Conservation (phyloP, 257 asterid genomes). For the Solanum chiquidenum region DNA sequence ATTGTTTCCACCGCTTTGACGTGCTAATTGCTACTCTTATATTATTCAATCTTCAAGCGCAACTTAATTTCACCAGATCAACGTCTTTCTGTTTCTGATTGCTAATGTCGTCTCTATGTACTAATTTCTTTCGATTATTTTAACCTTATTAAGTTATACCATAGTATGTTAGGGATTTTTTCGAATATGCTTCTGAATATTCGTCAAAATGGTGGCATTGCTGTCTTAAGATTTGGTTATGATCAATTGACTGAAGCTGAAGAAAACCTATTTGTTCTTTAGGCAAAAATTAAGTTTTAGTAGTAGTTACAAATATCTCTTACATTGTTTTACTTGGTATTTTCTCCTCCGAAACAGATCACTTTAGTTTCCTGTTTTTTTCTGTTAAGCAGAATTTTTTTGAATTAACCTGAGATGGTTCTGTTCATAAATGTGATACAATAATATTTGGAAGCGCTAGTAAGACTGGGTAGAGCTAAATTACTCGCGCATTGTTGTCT, state of each 20-base stretch:
- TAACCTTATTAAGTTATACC: not conserved
- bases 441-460: not conserved
- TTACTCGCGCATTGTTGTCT: not conserved
- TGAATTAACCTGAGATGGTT: not conserved
- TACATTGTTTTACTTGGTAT: not conserved
- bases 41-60: not conserved
- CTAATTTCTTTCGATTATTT: not conserved
- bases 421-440: not conserved
- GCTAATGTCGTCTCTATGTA: not conserved
- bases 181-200: not conserved
- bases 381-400: not conserved
- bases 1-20: not conserved
- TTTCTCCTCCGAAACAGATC: not conserved
- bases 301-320: not conserved
- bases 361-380: not conserved
- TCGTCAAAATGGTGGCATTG: not conserved
- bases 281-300: not conserved
- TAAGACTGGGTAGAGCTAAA: not conserved
- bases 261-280: not conserved
- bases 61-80: not conserved
- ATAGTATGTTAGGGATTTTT: not conserved
- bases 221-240: not conserved
- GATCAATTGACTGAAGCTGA: not conserved
- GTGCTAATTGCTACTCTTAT: not conserved
- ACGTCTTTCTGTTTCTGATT: not conserved